A percentile compares a stretch with the other conserved stretches of the same genome.
These are phyloP conservation scores for Anacardium occidentale DNA, from an alignment of 345 rosid genomes.

Conservation along the genomic window DNA sequence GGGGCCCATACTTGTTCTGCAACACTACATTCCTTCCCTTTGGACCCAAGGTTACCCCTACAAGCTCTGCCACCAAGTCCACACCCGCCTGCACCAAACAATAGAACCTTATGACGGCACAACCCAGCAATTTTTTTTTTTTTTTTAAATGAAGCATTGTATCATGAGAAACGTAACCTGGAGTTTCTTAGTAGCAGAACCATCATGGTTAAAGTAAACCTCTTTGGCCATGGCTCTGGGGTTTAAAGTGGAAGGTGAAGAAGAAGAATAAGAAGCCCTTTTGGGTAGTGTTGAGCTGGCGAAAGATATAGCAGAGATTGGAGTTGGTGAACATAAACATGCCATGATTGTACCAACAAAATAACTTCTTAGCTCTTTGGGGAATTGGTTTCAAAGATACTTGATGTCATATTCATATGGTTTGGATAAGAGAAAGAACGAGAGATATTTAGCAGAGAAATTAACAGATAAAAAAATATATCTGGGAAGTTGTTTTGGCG, in stretches of 20 bases:
- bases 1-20: conserved; percentile 91
- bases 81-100: conserved; percentile 65
- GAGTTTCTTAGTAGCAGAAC: conserved; percentile 77
- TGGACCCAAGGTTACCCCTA: conserved; percentile 95
- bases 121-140: too few species aligned
- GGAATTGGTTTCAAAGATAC: background rate
- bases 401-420: background rate
- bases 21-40: conserved; percentile 92
- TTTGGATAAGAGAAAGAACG: conserved; percentile 13
- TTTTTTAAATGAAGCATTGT: too few species aligned
- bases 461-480: background rate
- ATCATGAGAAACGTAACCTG: conserved; percentile 41
- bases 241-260: conserved; percentile 29
- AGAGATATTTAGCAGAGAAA: background rate
- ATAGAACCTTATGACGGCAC: background rate
- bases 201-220: conserved; percentile 79
- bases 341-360: conserved; percentile 44
- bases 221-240: conserved; percentile 69
- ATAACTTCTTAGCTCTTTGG: background rate
- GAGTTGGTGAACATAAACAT: conserved; percentile 38
- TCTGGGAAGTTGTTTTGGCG: conserved; percentile 21
- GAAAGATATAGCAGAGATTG: conserved; percentile 58
- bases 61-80: conserved; percentile 72
- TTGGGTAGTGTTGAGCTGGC: conserved; percentile 26
- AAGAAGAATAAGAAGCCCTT: conserved; percentile 25